Evolutionary conservation across 75 land plant species (phyloP).

Genomic region (Azolla pinnata): DNA sequence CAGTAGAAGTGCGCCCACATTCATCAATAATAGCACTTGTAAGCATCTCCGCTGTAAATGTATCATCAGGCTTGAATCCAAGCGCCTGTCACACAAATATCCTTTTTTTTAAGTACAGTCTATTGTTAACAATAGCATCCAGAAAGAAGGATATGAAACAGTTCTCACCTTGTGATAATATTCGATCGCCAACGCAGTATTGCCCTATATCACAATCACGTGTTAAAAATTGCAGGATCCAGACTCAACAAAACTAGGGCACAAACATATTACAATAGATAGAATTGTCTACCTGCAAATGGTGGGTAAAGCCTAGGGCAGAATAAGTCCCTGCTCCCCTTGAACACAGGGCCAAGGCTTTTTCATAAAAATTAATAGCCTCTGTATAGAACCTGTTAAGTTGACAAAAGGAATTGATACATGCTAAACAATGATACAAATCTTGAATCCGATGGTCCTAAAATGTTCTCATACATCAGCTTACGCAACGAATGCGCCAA

Average conservation of each 20-base stretch:
- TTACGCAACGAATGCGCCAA: constrained; percentile 84
- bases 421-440: neutral
- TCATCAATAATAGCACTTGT: constrained; percentile 64
- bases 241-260: neutral
- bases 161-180: constrained; percentile 75
- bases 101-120: neutral
- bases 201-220: constrained; percentile 45
- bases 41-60: constrained; percentile 92
- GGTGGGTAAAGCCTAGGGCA: constrained; percentile 89
- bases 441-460: neutral
- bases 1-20: constrained; percentile 1
- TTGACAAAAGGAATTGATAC: neutral
- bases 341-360: constrained; percentile 75
- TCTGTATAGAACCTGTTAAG: constrained; percentile 56
- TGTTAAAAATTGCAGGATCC: neutral
- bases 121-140: neutral
- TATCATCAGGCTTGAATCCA: constrained; percentile 81
- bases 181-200: constrained; percentile 58
- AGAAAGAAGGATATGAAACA: neutral
- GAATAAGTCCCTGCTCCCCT: constrained; percentile 81
- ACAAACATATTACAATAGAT: neutral
- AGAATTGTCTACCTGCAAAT: constrained; percentile 54
- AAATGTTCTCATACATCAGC: constrained; percentile 46
- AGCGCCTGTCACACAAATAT: constrained; percentile 46
- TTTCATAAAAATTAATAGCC: constrained; percentile 80